Base-by-base conservation (phyloP, 768 basidiomycete genomes). In the Clavulina sp. region DNA sequence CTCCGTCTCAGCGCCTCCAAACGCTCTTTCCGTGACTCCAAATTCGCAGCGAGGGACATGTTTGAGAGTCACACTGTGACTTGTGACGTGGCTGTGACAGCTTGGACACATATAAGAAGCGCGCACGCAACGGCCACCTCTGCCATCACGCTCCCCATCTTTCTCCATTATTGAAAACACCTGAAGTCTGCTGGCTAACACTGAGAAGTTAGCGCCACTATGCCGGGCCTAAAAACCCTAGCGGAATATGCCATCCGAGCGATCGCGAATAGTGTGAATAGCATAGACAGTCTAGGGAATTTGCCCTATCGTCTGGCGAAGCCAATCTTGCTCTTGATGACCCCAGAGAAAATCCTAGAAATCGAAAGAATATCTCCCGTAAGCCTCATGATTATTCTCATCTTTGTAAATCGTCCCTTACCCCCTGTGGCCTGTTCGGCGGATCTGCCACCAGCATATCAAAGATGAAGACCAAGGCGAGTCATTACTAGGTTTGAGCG, bases 11-110 rank as follows among this genome's bases (percentile, higher is more conserved):
- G 72, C 1, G 85, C 83, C n/a, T 76, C 62, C 3, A 92, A 67
- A 54, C 87, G 81, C 49, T 77, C 77, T 64, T 88, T 91, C 53
- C 88, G 76, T 31, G 77, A 76, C 58, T 89, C 85, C 5, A 82
- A 82, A 4, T 76, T 77, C 61, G 81, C 81, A 54, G 76, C 78
- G 23, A 91, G 73, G 55, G 85, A 78, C 75, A 73, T 77, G n/a
- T n/a, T n/a, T n/a, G n/a, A n/a, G n/a, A n/a, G n/a, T 46, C 54
- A 56, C 13, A 29, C 7, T 6, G 21, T 26, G 6, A 23, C 13
- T 46, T 38, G 36, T 38, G n/a, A n/a, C n/a, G n/a, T n/a, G n/a
- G n/a, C n/a, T n/a, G n/a, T n/a, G n/a, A n/a, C n/a, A n/a, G n/a
- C n/a, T n/a, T n/a, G n/a, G n/a, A n/a, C n/a, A n/a, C n/a, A n/a